These are phyloP conservation scores for Aspergillus fumigatus DNA, from an alignment of 2,329 filamentous ascomycete genomes.

Conservation along the genomic window DNA sequence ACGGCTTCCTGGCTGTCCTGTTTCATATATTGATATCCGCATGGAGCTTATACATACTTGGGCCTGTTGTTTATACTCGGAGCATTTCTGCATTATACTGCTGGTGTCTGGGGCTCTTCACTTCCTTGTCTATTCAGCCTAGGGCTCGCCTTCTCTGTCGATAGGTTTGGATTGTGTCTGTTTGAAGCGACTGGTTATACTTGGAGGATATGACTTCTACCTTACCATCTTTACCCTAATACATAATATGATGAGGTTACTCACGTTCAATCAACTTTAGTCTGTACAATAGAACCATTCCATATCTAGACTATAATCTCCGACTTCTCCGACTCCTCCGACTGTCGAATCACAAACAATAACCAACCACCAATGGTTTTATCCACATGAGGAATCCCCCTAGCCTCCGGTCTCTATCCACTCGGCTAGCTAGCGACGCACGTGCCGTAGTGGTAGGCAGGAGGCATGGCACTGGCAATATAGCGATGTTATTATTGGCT, in stretches of 20 bases:
- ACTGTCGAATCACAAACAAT: background rate
- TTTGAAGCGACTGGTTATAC: slow-evolving; percentile 18
- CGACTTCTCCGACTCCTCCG: background rate
- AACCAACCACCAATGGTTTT: background rate
- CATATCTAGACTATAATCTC: background rate
- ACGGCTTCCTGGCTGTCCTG: background rate
- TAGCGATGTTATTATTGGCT: too few relatives aligned
- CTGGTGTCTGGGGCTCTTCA: slow-evolving; percentile 10
- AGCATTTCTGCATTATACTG: slow-evolving; percentile 11
- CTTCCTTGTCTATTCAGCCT: slow-evolving; percentile 6
- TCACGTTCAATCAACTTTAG: too few relatives aligned
- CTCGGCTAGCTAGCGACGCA: background rate
- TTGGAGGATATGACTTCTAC: slow-evolving; percentile 22
- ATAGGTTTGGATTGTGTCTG: slow-evolving; percentile 17
- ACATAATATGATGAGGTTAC: slow-evolving; percentile 11
- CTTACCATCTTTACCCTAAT: slow-evolving; percentile 14
- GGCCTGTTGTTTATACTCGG: slow-evolving; percentile 8
- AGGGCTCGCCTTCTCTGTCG: slow-evolving; percentile 25
- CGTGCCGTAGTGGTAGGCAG: background rate
- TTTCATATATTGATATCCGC: slow-evolving; percentile 3
- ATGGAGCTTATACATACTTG: slow-evolving; percentile 6
- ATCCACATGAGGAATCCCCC: background rate
- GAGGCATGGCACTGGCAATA: background rate
- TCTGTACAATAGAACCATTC: too few relatives aligned
- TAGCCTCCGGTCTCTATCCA: too few relatives aligned